These are phyloP conservation scores for Flaveria robusta DNA, from an alignment of 129 eudicot species.

Conservation along the genomic window DNA sequence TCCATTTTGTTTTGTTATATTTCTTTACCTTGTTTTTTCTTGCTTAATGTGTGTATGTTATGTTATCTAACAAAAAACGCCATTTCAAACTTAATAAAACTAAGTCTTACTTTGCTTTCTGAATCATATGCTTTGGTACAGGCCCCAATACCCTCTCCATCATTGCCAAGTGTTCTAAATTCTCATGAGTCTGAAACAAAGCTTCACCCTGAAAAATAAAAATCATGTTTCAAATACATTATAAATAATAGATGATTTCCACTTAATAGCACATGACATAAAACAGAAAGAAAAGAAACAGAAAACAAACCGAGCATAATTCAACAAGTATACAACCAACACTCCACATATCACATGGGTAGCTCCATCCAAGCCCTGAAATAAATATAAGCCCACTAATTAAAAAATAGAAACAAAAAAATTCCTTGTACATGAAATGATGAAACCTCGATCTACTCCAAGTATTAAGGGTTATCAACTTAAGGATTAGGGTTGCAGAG, in stretches of 20 bases:
- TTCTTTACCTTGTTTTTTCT: neutral
- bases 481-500: constrained; percentile 13
- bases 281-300: constrained; percentile 7
- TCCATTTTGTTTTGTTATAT: neutral
- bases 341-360: constrained; percentile 93
- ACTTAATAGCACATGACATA: neutral
- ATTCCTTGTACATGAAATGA: neutral
- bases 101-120: constrained; percentile 59
- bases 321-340: constrained; percentile 91
- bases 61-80: neutral
- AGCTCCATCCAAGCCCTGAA: constrained; percentile 91
- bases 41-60: constrained; percentile 5
- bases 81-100: neutral
- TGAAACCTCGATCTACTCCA: neutral
- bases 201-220: constrained; percentile 67
- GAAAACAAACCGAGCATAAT: constrained; percentile 67
- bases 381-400: constrained; percentile 5
- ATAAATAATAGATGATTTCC: neutral
- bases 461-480: neutral
- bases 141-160: constrained; percentile 97
- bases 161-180: constrained; percentile 94
- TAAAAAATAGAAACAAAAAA: neutral
- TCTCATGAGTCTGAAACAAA: constrained; percentile 94
- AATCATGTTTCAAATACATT: neutral
- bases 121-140: constrained; percentile 79